phyloP scores from a whole-genome alignment of 2,329 filamentous ascomycete genomes.

The Simplicillium aogashimaense region DNA sequence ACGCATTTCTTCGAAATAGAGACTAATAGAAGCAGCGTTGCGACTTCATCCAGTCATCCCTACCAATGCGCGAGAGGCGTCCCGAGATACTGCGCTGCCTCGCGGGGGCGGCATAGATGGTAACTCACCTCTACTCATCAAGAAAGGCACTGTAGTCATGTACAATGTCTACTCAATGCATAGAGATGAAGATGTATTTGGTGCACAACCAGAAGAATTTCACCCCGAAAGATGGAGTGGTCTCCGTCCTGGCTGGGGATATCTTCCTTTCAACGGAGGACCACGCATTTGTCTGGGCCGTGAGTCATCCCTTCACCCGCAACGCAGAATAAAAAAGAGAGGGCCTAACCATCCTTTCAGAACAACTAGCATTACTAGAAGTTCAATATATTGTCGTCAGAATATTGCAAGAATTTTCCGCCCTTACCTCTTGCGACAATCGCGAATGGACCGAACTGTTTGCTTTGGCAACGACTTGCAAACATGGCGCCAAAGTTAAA shows the following conservation, averaged over 20 bases:
- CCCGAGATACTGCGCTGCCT: conserved; percentile 36
- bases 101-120: conserved; percentile 39
- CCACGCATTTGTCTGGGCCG: conserved; percentile 18
- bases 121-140: conserved; percentile 35
- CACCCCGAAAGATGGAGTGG: conserved; percentile 27
- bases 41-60: conserved; percentile 14
- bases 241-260: conserved; percentile 15
- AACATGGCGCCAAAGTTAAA: conserved; percentile 17
- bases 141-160: conserved; percentile 31
- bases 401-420: conserved; percentile 21
- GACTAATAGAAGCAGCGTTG: conserved; percentile 11
- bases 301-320: conserved; percentile 9
- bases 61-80: conserved; percentile 13
- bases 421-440: conserved; percentile 16
- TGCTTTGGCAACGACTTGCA: conserved; percentile 22
- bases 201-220: conserved; percentile 26
- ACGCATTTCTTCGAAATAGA: conserved; percentile 14
- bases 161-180: conserved; percentile 26
- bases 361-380: conserved; percentile 24
- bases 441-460: conserved; percentile 22
- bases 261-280: conserved; percentile 16
- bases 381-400: conserved; percentile 22
- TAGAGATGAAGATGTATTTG: conserved; percentile 26
- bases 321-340: too few species aligned
- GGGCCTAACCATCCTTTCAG: conserved; percentile 11